Evolutionary conservation across 176 grass and related monocot species (phyloP), one percentile per base, ranked within the genome.

Genomic region (Musa beccarii): DNA sequence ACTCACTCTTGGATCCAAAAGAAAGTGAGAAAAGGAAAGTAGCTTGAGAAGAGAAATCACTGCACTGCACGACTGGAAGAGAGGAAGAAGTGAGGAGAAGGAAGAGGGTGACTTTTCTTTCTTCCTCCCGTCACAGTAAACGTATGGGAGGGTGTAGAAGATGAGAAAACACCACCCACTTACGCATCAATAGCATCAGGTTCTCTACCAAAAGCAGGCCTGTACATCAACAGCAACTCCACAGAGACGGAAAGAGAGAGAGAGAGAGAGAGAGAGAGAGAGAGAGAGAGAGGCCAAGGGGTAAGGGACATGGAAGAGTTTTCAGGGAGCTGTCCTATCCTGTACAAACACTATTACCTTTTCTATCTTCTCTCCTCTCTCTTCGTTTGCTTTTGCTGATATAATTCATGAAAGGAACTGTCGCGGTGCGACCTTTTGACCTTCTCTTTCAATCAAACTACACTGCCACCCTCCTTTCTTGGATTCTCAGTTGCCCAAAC

Each of bases 81-180:
- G 22, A 66, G 22, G 1, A 66, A 28, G 59, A 62, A 26, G 21
- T 11, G 62, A 21, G 9, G 0, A 25, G 23, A 28, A 20, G 14
- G 11, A 65, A 28, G 23, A 25, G 11, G 29, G 26, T 28, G 7
- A 59, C 63, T n/a, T 11, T 23, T 21, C n/a, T 26, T 24, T 25
- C 22, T 66, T 26, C 23, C 63, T 28, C 63, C 23, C 28, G 22
- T 66, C 21, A 23, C 34, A 22, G n/a, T 10, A 63, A 20, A 63
- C 34, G 34, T 3, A 34, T 34, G 34, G 34, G 34, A 34, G 34
- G 34, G 34, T 22, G 53, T 34, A 34, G 34, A 72, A 6, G n/a
- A 72, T 20, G 51, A 72, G 7, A 71, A 72, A 72, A 23, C 49
- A 72, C 9, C 69, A 72, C n/a, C 69, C 69, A 72, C 69, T 54